These are phyloP conservation scores for Dryas alaskensis DNA, from an alignment of 306 rosid genomes.

Conservation along the genomic window DNA sequence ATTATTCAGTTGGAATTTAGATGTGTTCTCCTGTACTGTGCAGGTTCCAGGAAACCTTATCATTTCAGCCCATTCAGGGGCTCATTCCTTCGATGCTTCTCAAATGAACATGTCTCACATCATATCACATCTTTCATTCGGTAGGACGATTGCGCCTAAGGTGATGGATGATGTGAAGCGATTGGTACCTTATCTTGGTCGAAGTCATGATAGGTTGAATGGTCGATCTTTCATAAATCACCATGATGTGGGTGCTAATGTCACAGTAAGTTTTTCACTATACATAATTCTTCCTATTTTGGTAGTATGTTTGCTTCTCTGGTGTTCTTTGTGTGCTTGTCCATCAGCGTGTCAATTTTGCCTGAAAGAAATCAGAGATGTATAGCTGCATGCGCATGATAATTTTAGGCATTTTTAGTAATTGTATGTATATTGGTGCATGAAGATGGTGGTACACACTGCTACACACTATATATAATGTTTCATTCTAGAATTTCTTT, in stretches of 20 bases:
- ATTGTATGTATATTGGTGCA: background rate
- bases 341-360: background rate
- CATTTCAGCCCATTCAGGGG: constrained; percentile 76
- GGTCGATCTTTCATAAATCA: constrained; percentile 76
- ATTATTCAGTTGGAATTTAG: background rate
- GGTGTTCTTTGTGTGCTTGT: constrained; percentile 2
- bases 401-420: background rate
- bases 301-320: constrained; percentile 14
- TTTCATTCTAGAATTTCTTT: background rate
- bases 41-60: constrained; percentile 95
- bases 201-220: constrained; percentile 79
- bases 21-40: constrained; percentile 21
- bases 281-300: constrained; percentile 3
- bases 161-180: constrained; percentile 65
- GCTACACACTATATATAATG: background rate
- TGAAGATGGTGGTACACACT: background rate
- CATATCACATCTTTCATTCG: constrained; percentile 74
- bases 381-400: background rate
- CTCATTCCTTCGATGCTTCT: constrained; percentile 91
- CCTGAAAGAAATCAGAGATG: background rate
- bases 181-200: constrained; percentile 75
- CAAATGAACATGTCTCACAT: constrained; percentile 98
- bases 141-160: constrained; percentile 61
- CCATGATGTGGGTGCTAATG: constrained; percentile 65
- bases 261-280: constrained; percentile 70